A percentile compares a stretch with the other conserved stretches of the same genome.
These are phyloP conservation scores for Nannochloropsis oceanica DNA, from an alignment of 108 stramenopile species.

Conservation along the genomic window DNA sequence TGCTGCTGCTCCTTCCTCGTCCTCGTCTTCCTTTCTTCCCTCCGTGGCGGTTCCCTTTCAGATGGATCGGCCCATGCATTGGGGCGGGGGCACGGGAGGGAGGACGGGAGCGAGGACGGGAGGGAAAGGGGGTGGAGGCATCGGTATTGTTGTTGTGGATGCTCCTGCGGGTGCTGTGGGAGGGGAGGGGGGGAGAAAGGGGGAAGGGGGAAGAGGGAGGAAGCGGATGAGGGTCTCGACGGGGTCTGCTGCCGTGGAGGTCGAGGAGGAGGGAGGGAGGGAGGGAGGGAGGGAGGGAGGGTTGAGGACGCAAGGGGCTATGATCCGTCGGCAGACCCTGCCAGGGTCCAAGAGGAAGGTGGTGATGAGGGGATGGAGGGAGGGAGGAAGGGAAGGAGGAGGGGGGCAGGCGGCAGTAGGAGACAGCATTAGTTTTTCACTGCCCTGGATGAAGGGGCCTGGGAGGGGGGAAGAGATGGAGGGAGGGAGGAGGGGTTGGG, in stretches of 20 bases:
- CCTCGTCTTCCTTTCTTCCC: not conserved
- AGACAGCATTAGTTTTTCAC: not conserved
- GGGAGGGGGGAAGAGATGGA: not conserved
- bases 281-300: not conserved
- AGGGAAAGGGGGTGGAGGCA: not conserved
- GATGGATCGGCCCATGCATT: not conserved
- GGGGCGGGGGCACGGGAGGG: not conserved
- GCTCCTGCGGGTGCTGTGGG: not conserved
- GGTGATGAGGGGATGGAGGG: not conserved
- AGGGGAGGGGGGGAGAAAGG: not conserved
- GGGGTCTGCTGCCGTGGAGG: no score
- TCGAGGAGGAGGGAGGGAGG: not conserved
- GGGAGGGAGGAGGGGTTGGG: not conserved
- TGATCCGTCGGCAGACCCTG: no score
- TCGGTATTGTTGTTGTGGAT: not conserved
- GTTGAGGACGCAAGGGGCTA: no score
- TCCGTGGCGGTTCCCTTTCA: not conserved
- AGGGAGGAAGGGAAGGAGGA: not conserved
- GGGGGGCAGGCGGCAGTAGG: not conserved
- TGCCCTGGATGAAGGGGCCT: not conserved
- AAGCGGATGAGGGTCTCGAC: no score
- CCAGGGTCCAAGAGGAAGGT: no score
- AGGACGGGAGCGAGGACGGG: not conserved
- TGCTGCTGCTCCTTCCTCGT: not conserved
- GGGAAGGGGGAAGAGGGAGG: not conserved